Evolutionary conservation across 371 early-diverging fungal genomes (phyloP), one percentile per base, ranked within the genome.

Genomic region (Racocetra persica): DNA sequence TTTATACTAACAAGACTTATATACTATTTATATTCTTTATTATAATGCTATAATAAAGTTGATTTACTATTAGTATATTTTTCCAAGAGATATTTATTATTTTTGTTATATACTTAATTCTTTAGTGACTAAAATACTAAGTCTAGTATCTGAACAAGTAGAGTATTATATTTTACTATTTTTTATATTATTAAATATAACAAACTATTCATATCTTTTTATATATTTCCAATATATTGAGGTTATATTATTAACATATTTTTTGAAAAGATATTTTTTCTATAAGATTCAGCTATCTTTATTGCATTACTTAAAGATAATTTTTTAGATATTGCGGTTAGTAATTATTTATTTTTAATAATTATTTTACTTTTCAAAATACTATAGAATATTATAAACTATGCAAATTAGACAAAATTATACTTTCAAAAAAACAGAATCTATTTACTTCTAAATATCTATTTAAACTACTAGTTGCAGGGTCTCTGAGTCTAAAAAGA

Each of bases 241-340:
- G 55, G n/a, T 57, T 41, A 41, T 10, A 51, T 51, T 69, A 41
- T 14, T 45, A 45, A 45, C 8, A 0, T 45, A 45, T 10, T 45
- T 45, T 10, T 45, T 10, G 8, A 10, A 45, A 45, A 45, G 1
- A 8, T 10, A 45, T 10, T 8, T 8, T 45, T 10, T 32, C 1
- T 26, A 51, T n/a, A 7, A 71, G 71, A 51, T 51, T 71, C 51
- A 26, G 71, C 71, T 45, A 71, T 26, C n/a, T 71, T 71, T 71
- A 71, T 71, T 51, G 71, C 71, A 71, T 71, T 52, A 51, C 24
- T 28, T n/a, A 71, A 51, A 71, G 71, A 69, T 32, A 69, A 69
- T 49, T 69, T 69, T 69, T 69, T 69, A 32, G 62, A 16, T n/a
- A 67, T 67, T 67, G 32, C 32, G 38, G 38, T 36, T n/a, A 67